A percentile compares a stretch with the other conserved stretches of the same genome.
Evolutionary conservation across 805 yeast genomes (phyloP).

Genomic region (Candida golubevii): DNA sequence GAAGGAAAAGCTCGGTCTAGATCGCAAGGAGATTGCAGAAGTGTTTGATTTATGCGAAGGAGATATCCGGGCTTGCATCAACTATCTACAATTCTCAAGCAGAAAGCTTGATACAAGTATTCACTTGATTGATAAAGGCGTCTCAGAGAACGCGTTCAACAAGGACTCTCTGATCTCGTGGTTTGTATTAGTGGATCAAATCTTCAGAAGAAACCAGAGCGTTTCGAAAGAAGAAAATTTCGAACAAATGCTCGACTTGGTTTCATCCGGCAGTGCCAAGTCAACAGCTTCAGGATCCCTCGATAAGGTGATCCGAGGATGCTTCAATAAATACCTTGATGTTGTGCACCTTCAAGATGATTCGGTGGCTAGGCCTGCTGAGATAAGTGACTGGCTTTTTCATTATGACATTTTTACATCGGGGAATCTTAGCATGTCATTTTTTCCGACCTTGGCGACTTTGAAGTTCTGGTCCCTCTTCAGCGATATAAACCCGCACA

Average conservation of each 20-base stretch:
- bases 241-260: slow-evolving; percentile 39
- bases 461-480: slow-evolving; percentile 62
- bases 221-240: slow-evolving; percentile 46
- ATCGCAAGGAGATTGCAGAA: slow-evolving; percentile 53
- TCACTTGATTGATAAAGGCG: slow-evolving; percentile 1
- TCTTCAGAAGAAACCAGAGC: slow-evolving; percentile 53
- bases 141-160: slow-evolving; percentile 13
- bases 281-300: slow-evolving; percentile 39
- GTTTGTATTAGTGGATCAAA: slow-evolving; percentile 57
- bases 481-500: slow-evolving; percentile 48
- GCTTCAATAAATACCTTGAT: slow-evolving; percentile 62
- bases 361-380: slow-evolving; percentile 52
- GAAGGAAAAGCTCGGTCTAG: slow-evolving; percentile 48
- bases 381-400: slow-evolving; percentile 69
- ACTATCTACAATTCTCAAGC: slow-evolving; percentile 66
- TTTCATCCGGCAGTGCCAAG: slow-evolving; percentile 39
- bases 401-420: slow-evolving; percentile 58
- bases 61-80: slow-evolving; percentile 82
- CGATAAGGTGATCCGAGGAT: slow-evolving; percentile 67
- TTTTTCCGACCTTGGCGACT: slow-evolving; percentile 55
- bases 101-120: slow-evolving; percentile 14
- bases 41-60: slow-evolving; percentile 69
- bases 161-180: slow-evolving; percentile 67
- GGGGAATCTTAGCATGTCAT: slow-evolving; percentile 30
- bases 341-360: slow-evolving; percentile 61